These are phyloP conservation scores for Blastocystis sp. DNA, from an alignment of 352 stramenopile species.

Conservation along the genomic window DNA sequence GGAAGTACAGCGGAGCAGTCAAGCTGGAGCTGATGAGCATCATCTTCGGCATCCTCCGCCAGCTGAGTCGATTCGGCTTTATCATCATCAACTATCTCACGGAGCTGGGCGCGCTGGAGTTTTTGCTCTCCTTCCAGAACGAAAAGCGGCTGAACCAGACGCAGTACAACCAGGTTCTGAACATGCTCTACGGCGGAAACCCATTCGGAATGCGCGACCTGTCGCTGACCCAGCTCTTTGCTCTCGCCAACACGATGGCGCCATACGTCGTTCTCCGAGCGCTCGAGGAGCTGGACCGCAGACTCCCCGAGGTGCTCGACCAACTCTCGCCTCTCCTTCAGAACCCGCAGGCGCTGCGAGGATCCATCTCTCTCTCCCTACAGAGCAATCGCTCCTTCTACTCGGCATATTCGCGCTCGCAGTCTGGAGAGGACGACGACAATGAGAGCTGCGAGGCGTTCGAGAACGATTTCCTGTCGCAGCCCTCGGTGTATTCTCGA, in stretches of 20 bases:
- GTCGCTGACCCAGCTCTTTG: not conserved
- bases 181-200: not conserved
- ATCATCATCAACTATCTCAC: not conserved
- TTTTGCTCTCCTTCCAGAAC: not conserved
- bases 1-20: not conserved
- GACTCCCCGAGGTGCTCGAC: not conserved
- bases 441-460: not conserved
- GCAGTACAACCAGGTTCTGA: not conserved
- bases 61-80: not conserved
- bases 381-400: not conserved
- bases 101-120: not conserved
- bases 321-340: not conserved
- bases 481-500: not conserved
- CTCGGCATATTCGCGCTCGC: not conserved
- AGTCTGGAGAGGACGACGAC: not conserved
- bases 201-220: not conserved
- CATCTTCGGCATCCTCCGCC: not conserved
- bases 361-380: not conserved
- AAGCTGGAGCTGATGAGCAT: not conserved
- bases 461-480: slow-evolving; percentile 19
- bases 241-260: not conserved
- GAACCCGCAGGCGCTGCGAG: not conserved
- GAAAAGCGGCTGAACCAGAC: not conserved
- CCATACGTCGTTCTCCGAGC: not conserved
- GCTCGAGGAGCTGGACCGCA: not conserved